phyloP scores from a whole-genome alignment of 1,284 basidiomycete species.

The Mrakiaceae sp. region DNA sequence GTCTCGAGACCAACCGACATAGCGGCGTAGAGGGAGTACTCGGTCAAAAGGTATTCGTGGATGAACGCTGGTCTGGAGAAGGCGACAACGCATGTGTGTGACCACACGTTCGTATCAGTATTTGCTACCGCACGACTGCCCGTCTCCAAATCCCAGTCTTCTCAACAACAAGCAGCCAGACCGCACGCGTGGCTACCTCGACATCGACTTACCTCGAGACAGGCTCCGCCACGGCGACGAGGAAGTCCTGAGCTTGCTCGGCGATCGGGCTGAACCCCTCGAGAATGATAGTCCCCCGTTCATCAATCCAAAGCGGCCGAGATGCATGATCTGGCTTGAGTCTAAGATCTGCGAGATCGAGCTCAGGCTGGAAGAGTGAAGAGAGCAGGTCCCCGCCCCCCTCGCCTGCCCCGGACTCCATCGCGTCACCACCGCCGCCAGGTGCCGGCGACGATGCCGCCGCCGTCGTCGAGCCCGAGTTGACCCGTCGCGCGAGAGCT shows the following conservation, averaged over 20 bases:
- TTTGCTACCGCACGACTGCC: too few relatives aligned
- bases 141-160: not conserved
- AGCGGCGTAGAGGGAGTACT: slow-evolving; percentile 95
- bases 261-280: slow-evolving; percentile 95
- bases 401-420: not conserved
- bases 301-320: slow-evolving; percentile 89
- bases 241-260: slow-evolving; percentile 95
- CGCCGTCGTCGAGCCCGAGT: slow-evolving; percentile 46
- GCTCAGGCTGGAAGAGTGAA: slow-evolving; percentile 2
- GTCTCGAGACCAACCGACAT: slow-evolving; percentile 97
- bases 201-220: slow-evolving; percentile 75
- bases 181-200: not conserved
- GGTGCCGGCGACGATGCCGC: slow-evolving; percentile 50
- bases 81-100: not conserved
- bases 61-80: slow-evolving; percentile 79
- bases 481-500: slow-evolving; percentile 49
- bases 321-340: slow-evolving; percentile 81
- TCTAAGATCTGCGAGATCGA: slow-evolving; percentile 69
- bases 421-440: slow-evolving; percentile 53
- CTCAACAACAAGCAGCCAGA: not conserved
- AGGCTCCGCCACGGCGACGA: slow-evolving; percentile 96
- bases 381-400: slow-evolving; percentile 9
- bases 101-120: too few relatives aligned
- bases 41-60: slow-evolving; percentile 97
- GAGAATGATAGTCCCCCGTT: slow-evolving; percentile 85